Evolutionary conservation across 1,284 basidiomycete genomes (phyloP), one percentile per base, ranked within the genome.

Genomic region (Cutaneotrichosporon sp.): DNA sequence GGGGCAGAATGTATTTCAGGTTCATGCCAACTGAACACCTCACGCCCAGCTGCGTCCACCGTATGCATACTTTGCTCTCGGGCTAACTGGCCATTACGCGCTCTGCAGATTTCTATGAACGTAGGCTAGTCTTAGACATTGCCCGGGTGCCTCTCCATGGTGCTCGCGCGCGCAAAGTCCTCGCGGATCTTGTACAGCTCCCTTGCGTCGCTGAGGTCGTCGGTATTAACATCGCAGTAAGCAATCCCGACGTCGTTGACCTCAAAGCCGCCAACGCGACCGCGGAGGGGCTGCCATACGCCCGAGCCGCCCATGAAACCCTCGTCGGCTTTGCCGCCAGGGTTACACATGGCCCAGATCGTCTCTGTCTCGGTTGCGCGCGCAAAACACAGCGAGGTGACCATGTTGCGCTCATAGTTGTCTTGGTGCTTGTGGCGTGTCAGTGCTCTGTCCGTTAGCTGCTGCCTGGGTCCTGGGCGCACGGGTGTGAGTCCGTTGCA

Each of bases 401-500:
- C 41, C 42, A 54, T 44, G 23, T 49, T 39, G 26, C 35, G 46
- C 51, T 75, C 72, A 58, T 73, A 73, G 48, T 67, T 53, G 8
- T 58, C 46, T 3, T 58, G 40, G 51, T 68, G 63, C 23, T 34
- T 34, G 42, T 20, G 34, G 8, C 39, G 20, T 21, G 26, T 33
- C 13, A 54, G 47, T 26, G 40, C 23, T 2, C 52, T 54, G 42
- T 4, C n/a, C 4, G 47, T 54, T 38, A 54, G 52, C 33, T 7
- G 15, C 23, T 18, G 22, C 3, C 1, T 12, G 20, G 13, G 5
- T 26, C 2, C 17, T 20, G 36, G 10, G 65, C 73, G 52, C 43
- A 75, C 72, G 73, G 73, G 51, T 74, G 67, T 20, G 62, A 65
- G 56, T 76, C 74, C 0, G 63, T 72, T 7, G 63, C 59, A 8